These are phyloP conservation scores for Solanum aculeatissimum DNA, from an alignment of 305 asterid species.

Conservation along the genomic window DNA sequence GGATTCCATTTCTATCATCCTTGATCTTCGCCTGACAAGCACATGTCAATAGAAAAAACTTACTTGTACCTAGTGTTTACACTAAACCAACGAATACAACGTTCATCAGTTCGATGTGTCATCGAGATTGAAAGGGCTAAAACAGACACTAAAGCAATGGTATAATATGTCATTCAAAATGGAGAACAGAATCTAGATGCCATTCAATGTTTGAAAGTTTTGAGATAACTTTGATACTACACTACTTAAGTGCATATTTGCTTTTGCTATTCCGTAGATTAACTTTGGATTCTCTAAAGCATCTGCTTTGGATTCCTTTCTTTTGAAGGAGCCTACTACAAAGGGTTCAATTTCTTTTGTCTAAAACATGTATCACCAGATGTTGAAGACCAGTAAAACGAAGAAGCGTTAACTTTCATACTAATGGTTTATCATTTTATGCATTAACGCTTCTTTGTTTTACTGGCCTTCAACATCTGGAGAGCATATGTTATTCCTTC, in stretches of 20 bases:
- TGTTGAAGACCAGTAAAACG: too few species aligned
- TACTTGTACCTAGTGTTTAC: neutral
- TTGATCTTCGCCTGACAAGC: neutral
- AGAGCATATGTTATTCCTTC: constrained; percentile 1
- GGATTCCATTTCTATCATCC: neutral
- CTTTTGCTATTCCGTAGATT: neutral
- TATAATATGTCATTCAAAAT: neutral
- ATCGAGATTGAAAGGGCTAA: neutral
- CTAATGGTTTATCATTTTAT: too few species aligned
- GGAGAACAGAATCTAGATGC: neutral
- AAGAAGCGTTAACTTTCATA: too few species aligned
- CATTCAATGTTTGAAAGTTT: neutral
- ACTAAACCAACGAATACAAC: neutral
- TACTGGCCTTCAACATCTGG: neutral
- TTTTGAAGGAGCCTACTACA: neutral
- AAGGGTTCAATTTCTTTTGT: neutral
- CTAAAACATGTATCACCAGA: neutral
- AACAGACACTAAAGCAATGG: neutral
- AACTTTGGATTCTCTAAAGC: neutral
- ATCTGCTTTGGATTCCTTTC: neutral
- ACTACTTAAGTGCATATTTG: neutral
- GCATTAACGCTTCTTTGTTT: neutral
- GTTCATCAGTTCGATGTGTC: neutral
- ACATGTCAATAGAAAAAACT: neutral
- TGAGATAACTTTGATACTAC: neutral